Base-by-base conservation (phyloP, 108 stramenopile species). In the Pseudonitzschia multiseries region DNA sequence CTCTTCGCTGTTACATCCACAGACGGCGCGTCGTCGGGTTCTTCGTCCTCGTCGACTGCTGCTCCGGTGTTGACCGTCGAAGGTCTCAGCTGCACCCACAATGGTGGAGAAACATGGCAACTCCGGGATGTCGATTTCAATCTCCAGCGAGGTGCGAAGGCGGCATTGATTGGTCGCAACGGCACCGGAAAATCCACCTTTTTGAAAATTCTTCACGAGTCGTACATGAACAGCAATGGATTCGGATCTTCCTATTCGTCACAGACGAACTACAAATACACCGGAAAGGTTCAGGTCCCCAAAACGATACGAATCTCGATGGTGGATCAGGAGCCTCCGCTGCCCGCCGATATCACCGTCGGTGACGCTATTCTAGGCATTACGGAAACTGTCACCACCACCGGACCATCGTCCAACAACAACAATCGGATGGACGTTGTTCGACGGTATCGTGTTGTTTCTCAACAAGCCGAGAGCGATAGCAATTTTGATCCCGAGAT, bases 321-420 rank as follows among this genome's bases (percentile, higher is more conserved):
- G 70, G 89, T 91, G 0, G 93, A 91, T 52, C 93, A 94, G 68
- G 93, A 94, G 74, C 93, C 93, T 18, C 87, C 86, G 4, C 77
- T 78, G 64, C 70, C 74, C 14, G 56, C 54, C 17, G 93, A 86
- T 71, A 68, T 90, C 0, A 89, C 84, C 1, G 93, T 94, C 0
- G 80, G 71, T n/a, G 90, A 91, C 83, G 89, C 93, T 2, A 43
- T 94, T 0, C 65, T 94, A 29, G 93, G 93, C 17, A 74, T 93
- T 14, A 73, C 61, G 12, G 32, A 28, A 20, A 2, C 27, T 36
- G 66, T 27, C 13, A 59, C 62, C 0, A 60, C 29, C 29, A 68
- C 69, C 18, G 51, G 46, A 5, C 42, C 20, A 2, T 40, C 24
- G 10, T 48, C 70, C 44, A 75, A 80, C 10, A 78, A 84, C 44